Evolutionary conservation across 2,329 filamentous ascomycete species (phyloP).

Genomic region (Penicillium palitans): DNA sequence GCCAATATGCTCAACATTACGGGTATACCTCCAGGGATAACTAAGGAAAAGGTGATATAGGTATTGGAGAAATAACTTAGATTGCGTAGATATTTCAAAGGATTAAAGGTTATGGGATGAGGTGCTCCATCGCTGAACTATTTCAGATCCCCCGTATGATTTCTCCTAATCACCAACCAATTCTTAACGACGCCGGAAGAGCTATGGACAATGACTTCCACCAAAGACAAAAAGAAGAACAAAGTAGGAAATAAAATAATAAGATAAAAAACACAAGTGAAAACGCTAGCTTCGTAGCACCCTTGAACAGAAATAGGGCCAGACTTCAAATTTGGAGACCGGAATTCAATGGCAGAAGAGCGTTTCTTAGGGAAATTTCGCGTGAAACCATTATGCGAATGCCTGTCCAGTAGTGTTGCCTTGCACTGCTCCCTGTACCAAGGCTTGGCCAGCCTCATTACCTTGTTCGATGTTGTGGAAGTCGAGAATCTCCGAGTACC

Average conservation of each 20-base stretch:
- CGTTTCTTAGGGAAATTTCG: not conserved
- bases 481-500: slow-evolving; percentile 98
- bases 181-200: slow-evolving; percentile 30
- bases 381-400: slow-evolving; percentile 27
- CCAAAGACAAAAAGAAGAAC: slow-evolving; percentile 17
- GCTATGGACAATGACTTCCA: slow-evolving; percentile 28
- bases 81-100: not conserved
- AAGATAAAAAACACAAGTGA: slow-evolving; percentile 1
- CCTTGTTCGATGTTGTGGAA: slow-evolving; percentile 85
- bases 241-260: slow-evolving; percentile 12
- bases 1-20: slow-evolving; percentile 4
- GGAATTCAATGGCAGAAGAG: slow-evolving; percentile 9
- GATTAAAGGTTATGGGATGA: slow-evolving; percentile 7
- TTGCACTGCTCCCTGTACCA: slow-evolving; percentile 29
- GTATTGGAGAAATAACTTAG: not conserved
- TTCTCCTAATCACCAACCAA: slow-evolving; percentile 24
- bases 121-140: slow-evolving; percentile 8
- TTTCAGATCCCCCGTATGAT: slow-evolving; percentile 14
- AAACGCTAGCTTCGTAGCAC: slow-evolving; percentile 20
- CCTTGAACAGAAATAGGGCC: slow-evolving; percentile 24
- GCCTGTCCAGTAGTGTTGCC: slow-evolving; percentile 21
- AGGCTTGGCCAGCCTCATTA: slow-evolving; percentile 34
- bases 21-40: not conserved
- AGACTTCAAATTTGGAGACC: slow-evolving; percentile 19
- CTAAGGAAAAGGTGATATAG: not conserved